Conservation (phyloP, 2,329 filamentous ascomycete genomes). For the Aphanoascus verrucosus region DNA sequence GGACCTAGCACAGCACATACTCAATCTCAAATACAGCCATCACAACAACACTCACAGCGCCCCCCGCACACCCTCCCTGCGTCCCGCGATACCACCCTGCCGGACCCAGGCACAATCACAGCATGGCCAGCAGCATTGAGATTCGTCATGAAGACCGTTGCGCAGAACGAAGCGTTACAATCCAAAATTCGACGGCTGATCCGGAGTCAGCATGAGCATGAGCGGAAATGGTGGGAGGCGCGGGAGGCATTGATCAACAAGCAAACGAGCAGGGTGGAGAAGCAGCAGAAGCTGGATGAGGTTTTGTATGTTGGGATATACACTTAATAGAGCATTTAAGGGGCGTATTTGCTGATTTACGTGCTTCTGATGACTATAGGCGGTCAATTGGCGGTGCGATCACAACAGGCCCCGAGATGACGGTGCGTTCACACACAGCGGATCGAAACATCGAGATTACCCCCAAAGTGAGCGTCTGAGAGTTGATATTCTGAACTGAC, state of each 20-base stretch:
- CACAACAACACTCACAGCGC: not conserved
- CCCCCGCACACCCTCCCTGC: not conserved
- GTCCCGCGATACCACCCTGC: not conserved
- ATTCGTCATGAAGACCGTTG: conserved; percentile 42
- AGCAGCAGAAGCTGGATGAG: conserved; percentile 44
- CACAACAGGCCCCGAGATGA: conserved; percentile 22
- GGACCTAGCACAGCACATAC: not conserved
- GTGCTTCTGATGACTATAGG: conserved; percentile 22
- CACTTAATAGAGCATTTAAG: no score
- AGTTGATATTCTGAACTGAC: conserved; percentile 2
- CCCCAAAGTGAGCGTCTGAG: not conserved
- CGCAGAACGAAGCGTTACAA: conserved; percentile 36
- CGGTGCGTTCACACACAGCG: conserved; percentile 19
- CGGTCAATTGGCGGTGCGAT: conserved; percentile 38
- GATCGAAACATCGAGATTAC: not conserved
- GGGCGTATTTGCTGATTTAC: not conserved
- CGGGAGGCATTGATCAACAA: conserved; percentile 43
- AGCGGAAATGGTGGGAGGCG: conserved; percentile 50
- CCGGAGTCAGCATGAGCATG: conserved; percentile 51
- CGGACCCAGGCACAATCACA: conserved; percentile 40
- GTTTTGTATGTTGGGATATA: conserved; percentile 39
- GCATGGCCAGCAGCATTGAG: conserved; percentile 43
- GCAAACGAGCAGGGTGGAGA: conserved; percentile 42
- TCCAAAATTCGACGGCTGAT: conserved; percentile 48
- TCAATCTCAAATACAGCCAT: not conserved